Percentiles rank a stretch among this genome's conserved stretches.
Evolutionary conservation across 2,329 filamentous ascomycete species (phyloP).

Genomic region (Aspergillus clavatus): DNA sequence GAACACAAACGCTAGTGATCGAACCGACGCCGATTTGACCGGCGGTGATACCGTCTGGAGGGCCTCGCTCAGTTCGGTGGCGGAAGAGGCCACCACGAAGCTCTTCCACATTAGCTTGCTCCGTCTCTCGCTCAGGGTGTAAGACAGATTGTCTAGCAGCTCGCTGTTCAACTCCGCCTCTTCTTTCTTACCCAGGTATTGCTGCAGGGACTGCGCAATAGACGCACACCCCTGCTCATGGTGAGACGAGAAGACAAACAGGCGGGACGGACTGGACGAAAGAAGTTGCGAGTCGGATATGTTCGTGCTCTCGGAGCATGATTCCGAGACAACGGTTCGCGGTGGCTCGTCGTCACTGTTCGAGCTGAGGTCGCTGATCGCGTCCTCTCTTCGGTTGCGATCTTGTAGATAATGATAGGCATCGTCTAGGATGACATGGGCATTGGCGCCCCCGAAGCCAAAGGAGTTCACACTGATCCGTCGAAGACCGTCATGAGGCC

Average conservation of each 20-base stretch:
- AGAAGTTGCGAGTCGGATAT: no score
- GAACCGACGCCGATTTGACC: background rate
- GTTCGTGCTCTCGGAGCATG: no score
- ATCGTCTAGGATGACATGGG: conserved; percentile 38
- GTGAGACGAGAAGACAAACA: background rate
- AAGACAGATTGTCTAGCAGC: conserved; percentile 5
- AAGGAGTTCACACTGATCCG: conserved; percentile 39
- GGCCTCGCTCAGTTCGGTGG: background rate
- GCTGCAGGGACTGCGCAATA: background rate
- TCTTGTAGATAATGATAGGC: background rate
- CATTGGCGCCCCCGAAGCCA: conserved; percentile 45
- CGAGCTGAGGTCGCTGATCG: background rate
- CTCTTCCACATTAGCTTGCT: background rate
- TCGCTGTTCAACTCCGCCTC: no score
- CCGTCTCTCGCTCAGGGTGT: conserved; percentile 8
- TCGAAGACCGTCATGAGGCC: conserved; percentile 6
- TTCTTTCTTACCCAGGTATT: no score
- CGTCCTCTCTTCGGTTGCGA: background rate
- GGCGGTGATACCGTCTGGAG: background rate
- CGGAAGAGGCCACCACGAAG: background rate
- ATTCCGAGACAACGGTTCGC: no score
- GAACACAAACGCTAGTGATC: conserved; percentile 22
- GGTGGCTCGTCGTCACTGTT: no score
- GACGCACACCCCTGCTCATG: background rate
- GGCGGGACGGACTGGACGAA: background rate